Evolutionary conservation across 495 filamentous ascomycete species (phyloP).

Genomic region (Podospora anserina): DNA sequence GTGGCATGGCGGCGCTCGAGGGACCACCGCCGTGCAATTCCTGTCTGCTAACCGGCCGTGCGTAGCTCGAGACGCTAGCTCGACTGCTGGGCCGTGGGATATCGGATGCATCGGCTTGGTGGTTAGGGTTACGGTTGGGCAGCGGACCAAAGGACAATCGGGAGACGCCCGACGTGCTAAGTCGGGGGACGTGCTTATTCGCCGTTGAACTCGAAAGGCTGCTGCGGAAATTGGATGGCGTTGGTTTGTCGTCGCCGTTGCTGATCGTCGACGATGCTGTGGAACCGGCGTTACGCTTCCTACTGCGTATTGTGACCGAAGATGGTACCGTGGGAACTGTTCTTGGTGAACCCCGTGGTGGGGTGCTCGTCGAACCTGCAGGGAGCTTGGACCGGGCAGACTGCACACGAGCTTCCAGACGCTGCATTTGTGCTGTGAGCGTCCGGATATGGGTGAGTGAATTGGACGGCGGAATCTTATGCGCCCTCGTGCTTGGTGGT

Average conservation of each 20-base stretch:
- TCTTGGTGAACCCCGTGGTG: slow-evolving; percentile 76
- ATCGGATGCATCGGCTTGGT: slow-evolving; percentile 23
- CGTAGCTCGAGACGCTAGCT: slow-evolving; percentile 54
- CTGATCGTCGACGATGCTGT: slow-evolving; percentile 53
- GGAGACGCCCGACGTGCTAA: slow-evolving; percentile 53
- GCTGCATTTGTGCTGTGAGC: slow-evolving; percentile 94
- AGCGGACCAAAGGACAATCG: slow-evolving; percentile 53
- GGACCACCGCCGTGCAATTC: slow-evolving; percentile 33
- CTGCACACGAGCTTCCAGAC: slow-evolving; percentile 87
- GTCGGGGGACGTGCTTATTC: slow-evolving; percentile 48
- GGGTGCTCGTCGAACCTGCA: slow-evolving; percentile 64
- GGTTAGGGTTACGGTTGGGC: slow-evolving; percentile 46
- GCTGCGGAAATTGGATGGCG: slow-evolving; percentile 29
- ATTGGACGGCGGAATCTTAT: slow-evolving; percentile 67
- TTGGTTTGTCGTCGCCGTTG: slow-evolving; percentile 46
- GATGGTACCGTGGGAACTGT: slow-evolving; percentile 60
- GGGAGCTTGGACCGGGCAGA: slow-evolving; percentile 91
- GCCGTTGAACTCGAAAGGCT: slow-evolving; percentile 35
- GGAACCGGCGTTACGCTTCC: slow-evolving; percentile 64
- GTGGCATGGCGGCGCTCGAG: slow-evolving; percentile 42
- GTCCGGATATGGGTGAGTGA: slow-evolving; percentile 90
- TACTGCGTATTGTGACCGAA: slow-evolving; percentile 72
- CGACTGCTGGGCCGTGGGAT: slow-evolving; percentile 59
- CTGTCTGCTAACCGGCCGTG: slow-evolving; percentile 47
- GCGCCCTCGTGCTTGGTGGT: slow-evolving; percentile 29